phyloP scores from a whole-genome alignment of 768 basidiomycete genomes.

The Paxillus ammoniavirescens region DNA sequence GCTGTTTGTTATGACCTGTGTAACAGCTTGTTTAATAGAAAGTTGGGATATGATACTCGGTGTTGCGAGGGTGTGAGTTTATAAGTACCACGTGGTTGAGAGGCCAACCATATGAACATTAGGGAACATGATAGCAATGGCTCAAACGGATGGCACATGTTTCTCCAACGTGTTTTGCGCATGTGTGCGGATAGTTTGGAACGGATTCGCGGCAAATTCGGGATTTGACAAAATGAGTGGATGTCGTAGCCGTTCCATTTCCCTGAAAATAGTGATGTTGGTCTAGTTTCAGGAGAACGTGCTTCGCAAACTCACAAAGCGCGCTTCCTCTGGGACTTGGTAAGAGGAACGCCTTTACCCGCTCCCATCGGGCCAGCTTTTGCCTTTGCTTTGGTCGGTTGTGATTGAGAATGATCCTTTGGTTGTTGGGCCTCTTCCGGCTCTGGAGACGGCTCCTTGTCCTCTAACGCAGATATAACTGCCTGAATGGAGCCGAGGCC shows the following conservation, averaged over 20 bases:
- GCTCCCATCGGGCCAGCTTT: conserved; percentile 63
- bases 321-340: conserved; percentile 61
- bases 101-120: neutral
- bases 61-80: too few species aligned
- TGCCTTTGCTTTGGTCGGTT: conserved; percentile 14
- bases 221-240: conserved; percentile 68
- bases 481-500: conserved; percentile 50
- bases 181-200: conserved; percentile 76
- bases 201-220: conserved; percentile 66
- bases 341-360: conserved; percentile 57
- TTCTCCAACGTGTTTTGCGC: conserved; percentile 74
- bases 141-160: conserved; percentile 29
- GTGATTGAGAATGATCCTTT: conserved; percentile 17
- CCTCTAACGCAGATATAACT: conserved; percentile 55
- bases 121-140: neutral
- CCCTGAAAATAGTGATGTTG: conserved; percentile 36
- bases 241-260: conserved; percentile 65
- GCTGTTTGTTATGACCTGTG: conserved; percentile 14
- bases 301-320: conserved; percentile 53
- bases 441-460: conserved; percentile 25
- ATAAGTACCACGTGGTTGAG: too few species aligned
- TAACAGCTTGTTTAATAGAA: conserved; percentile 23
- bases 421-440: conserved; percentile 13
- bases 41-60: neutral
- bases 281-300: neutral